phyloP scores from a whole-genome alignment of 257 asterid species.

The Solanum ossicruentum region DNA sequence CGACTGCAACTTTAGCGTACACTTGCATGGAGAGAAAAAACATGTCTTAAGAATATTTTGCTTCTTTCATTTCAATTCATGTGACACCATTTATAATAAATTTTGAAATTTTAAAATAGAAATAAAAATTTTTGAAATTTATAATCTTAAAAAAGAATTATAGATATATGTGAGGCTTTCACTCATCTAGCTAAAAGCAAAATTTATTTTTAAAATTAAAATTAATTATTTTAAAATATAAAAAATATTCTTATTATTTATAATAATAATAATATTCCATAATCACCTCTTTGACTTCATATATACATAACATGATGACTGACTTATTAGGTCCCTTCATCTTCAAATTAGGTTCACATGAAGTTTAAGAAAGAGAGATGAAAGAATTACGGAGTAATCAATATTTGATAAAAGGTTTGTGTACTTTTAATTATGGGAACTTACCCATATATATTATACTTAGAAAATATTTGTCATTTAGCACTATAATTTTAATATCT shows the following conservation, averaged over 20 bases:
- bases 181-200: not conserved
- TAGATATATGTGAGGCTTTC: not conserved
- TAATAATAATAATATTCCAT: no score
- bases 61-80: not conserved
- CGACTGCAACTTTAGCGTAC: not conserved
- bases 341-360: constrained; percentile 1
- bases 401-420: no score
- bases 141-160: not conserved
- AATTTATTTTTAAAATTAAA: not conserved
- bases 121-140: not conserved
- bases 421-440: no score
- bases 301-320: not conserved
- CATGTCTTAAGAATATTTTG: not conserved
- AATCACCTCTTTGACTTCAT: not conserved
- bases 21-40: not conserved
- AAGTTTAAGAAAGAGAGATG: not conserved
- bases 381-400: no score
- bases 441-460: no score
- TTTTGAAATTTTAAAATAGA: no score
- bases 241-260: not conserved
- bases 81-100: not conserved
- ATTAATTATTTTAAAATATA: not conserved
- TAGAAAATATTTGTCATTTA: no score
- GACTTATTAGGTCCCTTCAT: not conserved
- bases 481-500: no score